phyloP scores from a whole-genome alignment of 2,329 filamentous ascomycete genomes.

The Ophiostoma novo-ulmi region DNA sequence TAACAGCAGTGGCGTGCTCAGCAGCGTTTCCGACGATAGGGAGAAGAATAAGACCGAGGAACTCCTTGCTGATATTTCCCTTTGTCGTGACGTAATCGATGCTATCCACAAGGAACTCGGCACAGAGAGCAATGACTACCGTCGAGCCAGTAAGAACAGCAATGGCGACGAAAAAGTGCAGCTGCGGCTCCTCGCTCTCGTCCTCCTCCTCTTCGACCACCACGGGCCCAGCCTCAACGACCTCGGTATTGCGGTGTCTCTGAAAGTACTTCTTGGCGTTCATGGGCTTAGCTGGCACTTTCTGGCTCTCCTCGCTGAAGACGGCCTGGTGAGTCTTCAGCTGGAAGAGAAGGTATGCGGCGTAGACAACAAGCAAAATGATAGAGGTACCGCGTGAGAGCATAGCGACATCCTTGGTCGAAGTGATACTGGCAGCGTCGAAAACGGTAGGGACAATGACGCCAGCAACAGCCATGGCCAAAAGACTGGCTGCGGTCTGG shows the following conservation, averaged over 20 bases:
- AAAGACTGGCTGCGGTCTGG: conserved; percentile 76
- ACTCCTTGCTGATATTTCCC: conserved; percentile 60
- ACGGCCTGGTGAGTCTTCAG: conserved; percentile 76
- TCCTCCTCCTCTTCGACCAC: conserved; percentile 52
- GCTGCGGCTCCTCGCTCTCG: conserved; percentile 67
- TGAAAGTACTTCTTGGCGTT: conserved; percentile 31
- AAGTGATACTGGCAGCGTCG: conserved; percentile 46
- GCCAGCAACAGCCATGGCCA: conserved; percentile 72
- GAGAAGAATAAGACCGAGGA: conserved; percentile 69
- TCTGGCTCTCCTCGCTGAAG: conserved; percentile 75
- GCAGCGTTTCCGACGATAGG: conserved; percentile 76
- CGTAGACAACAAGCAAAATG: conserved; percentile 79
- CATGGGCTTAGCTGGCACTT: conserved; percentile 59
- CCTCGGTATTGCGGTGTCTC: conserved; percentile 30
- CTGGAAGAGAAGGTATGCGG: conserved; percentile 81
- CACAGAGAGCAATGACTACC: conserved; percentile 72
- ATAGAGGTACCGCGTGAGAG: conserved; percentile 70
- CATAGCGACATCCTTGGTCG: conserved; percentile 48
- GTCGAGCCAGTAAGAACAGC: conserved; percentile 67
- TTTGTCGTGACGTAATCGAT: conserved; percentile 60
- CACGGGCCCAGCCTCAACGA: conserved; percentile 8
- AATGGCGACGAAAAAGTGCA: conserved; percentile 67
- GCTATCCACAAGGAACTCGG: conserved; percentile 67
- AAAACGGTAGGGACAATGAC: conserved; percentile 91
- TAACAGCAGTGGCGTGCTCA: conserved; percentile 75